Conservation (phyloP, 306 rosid species). For the Lathyrus tuberosus region DNA sequence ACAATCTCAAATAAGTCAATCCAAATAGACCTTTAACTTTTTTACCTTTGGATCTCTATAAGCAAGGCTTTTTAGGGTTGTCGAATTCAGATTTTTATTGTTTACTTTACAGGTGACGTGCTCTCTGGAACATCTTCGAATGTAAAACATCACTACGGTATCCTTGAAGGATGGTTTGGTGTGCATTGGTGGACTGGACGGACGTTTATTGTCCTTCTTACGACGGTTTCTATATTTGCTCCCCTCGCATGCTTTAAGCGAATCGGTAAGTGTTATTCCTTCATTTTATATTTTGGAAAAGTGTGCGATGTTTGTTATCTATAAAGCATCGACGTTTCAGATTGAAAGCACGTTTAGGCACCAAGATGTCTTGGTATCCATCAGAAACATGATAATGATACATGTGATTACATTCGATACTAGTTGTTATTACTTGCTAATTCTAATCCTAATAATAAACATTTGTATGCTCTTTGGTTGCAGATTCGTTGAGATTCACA, state of each 20-base stretch:
- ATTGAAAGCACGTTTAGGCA: not conserved
- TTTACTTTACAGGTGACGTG: constrained; percentile 75
- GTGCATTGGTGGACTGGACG: constrained; percentile 86
- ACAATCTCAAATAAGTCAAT: not conserved
- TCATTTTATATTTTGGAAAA: not conserved
- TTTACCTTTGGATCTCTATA: not conserved
- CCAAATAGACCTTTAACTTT: not conserved
- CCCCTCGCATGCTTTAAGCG: constrained; percentile 86
- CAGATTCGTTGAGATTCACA: constrained; percentile 92
- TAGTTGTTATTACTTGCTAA: no score
- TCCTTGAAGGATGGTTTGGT: constrained; percentile 95
- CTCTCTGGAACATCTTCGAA: constrained; percentile 87
- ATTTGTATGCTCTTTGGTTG: constrained; percentile 42
- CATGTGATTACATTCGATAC: not conserved
- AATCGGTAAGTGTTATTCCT: constrained; percentile 56
- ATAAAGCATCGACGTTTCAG: not conserved
- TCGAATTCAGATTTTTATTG: constrained; percentile 42
- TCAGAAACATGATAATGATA: not conserved
- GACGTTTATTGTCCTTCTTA: constrained; percentile 59
- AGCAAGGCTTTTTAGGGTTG: constrained; percentile 30
- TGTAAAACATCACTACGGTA: constrained; percentile 79
- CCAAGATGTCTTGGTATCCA: not conserved
- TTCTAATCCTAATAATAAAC: no score
- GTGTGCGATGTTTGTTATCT: not conserved
- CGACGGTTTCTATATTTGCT: constrained; percentile 70